Conservation (phyloP, 371 early-diverging fungal genomes). For the Sanchytrium tribonematis region DNA sequence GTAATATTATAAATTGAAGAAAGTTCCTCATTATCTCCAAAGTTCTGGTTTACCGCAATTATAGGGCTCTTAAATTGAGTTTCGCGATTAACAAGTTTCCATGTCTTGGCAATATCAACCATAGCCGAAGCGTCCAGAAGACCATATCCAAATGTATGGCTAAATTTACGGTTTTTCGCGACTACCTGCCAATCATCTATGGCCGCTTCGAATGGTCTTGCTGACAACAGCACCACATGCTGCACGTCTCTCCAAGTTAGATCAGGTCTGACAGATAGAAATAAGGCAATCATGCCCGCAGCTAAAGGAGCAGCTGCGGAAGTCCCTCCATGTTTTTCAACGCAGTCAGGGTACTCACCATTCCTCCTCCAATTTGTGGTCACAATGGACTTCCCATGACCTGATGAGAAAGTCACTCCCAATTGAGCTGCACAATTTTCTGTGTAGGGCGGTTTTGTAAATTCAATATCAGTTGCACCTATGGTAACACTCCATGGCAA, state of each 20-base stretch:
- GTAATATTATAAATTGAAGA: neutral
- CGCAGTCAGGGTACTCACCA: slow-evolving; percentile 8
- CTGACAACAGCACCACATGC: slow-evolving; percentile 43
- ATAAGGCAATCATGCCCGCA: slow-evolving; percentile 72
- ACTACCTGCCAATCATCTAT: slow-evolving; percentile 28
- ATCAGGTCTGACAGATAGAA: slow-evolving; percentile 43
- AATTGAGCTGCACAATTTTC: slow-evolving; percentile 69
- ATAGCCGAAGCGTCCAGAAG: slow-evolving; percentile 50
- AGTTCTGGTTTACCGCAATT: neutral
- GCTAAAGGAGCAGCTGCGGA: slow-evolving; percentile 88
- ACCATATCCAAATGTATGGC: slow-evolving; percentile 73
- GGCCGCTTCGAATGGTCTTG: slow-evolving; percentile 32
- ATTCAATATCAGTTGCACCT: slow-evolving; percentile 45
- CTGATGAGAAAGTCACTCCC: slow-evolving; percentile 30
- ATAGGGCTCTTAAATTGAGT: neutral
- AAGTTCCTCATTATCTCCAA: neutral
- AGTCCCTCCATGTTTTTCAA: slow-evolving; percentile 47
- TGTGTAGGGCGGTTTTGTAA: slow-evolving; percentile 52
- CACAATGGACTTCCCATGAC: slow-evolving; percentile 32
- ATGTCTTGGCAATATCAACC: slow-evolving; percentile 43
- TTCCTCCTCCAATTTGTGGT: slow-evolving; percentile 18
- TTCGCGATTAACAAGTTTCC: slow-evolving; percentile 17
- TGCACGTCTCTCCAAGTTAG: slow-evolving; percentile 75
- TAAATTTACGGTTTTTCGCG: slow-evolving; percentile 34
- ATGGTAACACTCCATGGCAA: slow-evolving; percentile 46